These are phyloP conservation scores for Exutisphaerella laricina DNA, from an alignment of 2,329 filamentous ascomycete species.

Conservation along the genomic window DNA sequence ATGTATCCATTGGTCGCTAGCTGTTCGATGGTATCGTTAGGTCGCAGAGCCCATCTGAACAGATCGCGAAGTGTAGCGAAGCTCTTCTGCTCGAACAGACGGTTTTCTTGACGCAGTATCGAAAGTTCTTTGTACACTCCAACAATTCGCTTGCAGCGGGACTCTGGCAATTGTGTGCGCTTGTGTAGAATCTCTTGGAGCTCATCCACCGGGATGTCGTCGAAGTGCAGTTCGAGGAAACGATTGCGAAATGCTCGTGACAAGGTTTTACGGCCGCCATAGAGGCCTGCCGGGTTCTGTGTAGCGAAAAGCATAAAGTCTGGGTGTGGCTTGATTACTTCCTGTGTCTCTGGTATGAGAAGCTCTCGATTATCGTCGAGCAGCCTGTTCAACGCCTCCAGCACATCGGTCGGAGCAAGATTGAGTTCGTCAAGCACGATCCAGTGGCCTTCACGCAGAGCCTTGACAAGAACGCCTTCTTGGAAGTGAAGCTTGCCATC, in stretches of 20 bases:
- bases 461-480: slow-evolving; percentile 88
- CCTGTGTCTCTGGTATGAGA: slow-evolving; percentile 92
- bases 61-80: slow-evolving; percentile 95
- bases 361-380: slow-evolving; percentile 95
- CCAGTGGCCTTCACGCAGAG: slow-evolving; percentile 90
- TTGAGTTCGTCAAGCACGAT: slow-evolving; percentile 98
- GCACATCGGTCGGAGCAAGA: slow-evolving; percentile 89
- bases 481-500: slow-evolving; percentile 86
- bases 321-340: slow-evolving; percentile 82
- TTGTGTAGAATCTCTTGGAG: slow-evolving; percentile 86
- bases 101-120: slow-evolving; percentile 76
- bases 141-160: slow-evolving; percentile 87
- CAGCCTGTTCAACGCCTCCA: slow-evolving; percentile 91
- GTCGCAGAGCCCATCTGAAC: slow-evolving; percentile 87
- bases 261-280: slow-evolving; percentile 87
- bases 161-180: slow-evolving; percentile 81
- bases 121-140: slow-evolving; percentile 91
- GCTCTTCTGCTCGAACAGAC: slow-evolving; percentile 94
- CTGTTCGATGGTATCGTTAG: slow-evolving; percentile 78
- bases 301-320: slow-evolving; percentile 99
- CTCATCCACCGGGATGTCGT: slow-evolving; percentile 94
- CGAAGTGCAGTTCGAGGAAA: slow-evolving; percentile 94
- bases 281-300: slow-evolving; percentile 91
- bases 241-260: slow-evolving; percentile 94
- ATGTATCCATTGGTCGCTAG: slow-evolving; percentile 92